These are phyloP conservation scores for Dactylellina sp. DNA, from an alignment of 2,329 filamentous ascomycete genomes.

Conservation along the genomic window DNA sequence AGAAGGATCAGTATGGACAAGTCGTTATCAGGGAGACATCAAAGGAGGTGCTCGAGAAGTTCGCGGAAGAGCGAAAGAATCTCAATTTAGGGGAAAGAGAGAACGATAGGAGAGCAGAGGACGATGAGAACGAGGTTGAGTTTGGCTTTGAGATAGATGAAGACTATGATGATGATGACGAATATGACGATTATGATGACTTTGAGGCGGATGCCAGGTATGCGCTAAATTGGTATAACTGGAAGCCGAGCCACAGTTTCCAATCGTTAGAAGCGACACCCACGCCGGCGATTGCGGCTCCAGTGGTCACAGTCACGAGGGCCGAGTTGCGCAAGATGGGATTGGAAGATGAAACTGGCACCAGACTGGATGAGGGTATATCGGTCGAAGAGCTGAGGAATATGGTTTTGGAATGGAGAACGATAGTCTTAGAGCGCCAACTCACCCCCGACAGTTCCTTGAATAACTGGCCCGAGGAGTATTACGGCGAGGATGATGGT, in stretches of 20 bases:
- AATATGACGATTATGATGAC: background rate
- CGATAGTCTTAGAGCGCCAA: no score
- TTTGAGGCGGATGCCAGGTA: background rate
- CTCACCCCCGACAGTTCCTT: no score
- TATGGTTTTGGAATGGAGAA: background rate
- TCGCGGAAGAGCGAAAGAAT: background rate
- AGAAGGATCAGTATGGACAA: background rate
- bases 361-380: conserved; percentile 5
- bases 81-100: no score
- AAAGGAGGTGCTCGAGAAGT: no score
- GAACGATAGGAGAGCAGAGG: no score
- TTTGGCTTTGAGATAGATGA: background rate
- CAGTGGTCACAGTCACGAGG: background rate
- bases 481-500: background rate
- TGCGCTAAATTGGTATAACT: background rate
- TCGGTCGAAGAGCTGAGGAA: conserved; percentile 1
- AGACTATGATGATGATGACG: background rate
- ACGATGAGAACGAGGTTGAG: no score
- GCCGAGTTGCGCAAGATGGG: background rate
- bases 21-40: no score
- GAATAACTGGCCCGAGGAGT: no score
- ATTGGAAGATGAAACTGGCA: background rate
- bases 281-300: no score
- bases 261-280: background rate
- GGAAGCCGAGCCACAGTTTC: background rate